These are phyloP conservation scores for Casuarina glauca DNA, from an alignment of 306 rosid species.

Conservation along the genomic window DNA sequence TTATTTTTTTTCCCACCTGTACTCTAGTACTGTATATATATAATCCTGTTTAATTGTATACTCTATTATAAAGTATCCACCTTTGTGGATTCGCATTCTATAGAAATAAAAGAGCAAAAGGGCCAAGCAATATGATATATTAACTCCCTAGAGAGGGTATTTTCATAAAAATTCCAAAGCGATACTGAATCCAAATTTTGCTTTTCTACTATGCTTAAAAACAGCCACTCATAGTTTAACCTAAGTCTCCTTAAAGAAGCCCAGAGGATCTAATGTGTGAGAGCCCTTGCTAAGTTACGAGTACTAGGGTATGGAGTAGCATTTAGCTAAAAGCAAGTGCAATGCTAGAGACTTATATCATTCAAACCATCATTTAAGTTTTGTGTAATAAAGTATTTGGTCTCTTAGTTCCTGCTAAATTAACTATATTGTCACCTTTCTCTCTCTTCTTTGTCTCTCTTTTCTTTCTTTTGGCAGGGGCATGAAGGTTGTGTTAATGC, in stretches of 20 bases:
- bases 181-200: neutral
- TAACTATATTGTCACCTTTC: neutral
- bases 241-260: neutral
- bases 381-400: neutral
- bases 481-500: slow-evolving; percentile 94
- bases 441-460: slow-evolving; percentile 5
- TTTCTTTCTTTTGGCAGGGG: slow-evolving; percentile 48
- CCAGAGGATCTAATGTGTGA: neutral
- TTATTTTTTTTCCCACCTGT: no score
- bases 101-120: neutral
- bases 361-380: neutral
- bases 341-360: neutral
- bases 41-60: neutral
- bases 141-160: neutral
- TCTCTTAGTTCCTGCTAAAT: neutral
- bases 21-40: no score
- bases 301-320: neutral
- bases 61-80: neutral
- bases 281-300: slow-evolving; percentile 1
- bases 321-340: neutral
- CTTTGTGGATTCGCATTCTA: neutral
- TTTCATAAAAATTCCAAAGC: neutral
- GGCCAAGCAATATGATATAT: neutral
- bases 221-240: neutral
- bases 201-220: neutral